These are phyloP conservation scores for Penicillium sp. DNA, from an alignment of 2,329 filamentous ascomycete genomes.

Conservation along the genomic window DNA sequence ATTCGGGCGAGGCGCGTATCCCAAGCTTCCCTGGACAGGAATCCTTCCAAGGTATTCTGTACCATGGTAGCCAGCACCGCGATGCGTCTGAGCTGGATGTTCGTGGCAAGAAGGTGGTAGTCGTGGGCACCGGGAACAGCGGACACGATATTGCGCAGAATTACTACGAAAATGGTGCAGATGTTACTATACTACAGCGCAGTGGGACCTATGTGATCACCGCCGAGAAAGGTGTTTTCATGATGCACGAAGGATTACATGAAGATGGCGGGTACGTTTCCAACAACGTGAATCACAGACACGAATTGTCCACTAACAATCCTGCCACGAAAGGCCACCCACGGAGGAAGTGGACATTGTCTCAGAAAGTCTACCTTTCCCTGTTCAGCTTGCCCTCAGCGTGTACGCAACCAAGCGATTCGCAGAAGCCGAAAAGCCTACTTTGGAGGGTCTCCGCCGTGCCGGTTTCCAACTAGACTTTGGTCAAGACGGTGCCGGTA, in stretches of 20 bases:
- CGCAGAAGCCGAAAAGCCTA: constrained; percentile 42
- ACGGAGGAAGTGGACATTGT: constrained; percentile 53
- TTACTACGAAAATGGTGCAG: constrained; percentile 49
- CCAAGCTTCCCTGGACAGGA: constrained; percentile 43
- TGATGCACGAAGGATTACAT: constrained; percentile 47
- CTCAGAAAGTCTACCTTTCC: constrained; percentile 47
- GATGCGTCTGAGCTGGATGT: constrained; percentile 39
- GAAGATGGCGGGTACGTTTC: constrained; percentile 42
- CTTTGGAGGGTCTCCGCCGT: constrained; percentile 46
- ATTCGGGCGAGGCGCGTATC: constrained; percentile 43
- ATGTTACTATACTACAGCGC: constrained; percentile 56
- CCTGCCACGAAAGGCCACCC: constrained; percentile 36
- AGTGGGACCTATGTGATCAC: constrained; percentile 52
- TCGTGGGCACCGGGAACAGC: constrained; percentile 52
- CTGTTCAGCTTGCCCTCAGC: constrained; percentile 48
- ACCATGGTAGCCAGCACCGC: constrained; percentile 47
- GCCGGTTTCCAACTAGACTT: constrained; percentile 48
- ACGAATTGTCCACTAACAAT: not conserved
- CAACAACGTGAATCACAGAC: not conserved
- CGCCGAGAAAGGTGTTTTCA: constrained; percentile 44
- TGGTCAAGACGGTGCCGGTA: constrained; percentile 43
- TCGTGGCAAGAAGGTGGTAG: constrained; percentile 46
- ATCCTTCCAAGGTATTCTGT: constrained; percentile 43
- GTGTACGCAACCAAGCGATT: constrained; percentile 44
- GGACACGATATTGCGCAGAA: constrained; percentile 54